Evolutionary conservation across 2,329 filamentous ascomycete species (phyloP).

Genomic region (Penicillium sclerotigenum): DNA sequence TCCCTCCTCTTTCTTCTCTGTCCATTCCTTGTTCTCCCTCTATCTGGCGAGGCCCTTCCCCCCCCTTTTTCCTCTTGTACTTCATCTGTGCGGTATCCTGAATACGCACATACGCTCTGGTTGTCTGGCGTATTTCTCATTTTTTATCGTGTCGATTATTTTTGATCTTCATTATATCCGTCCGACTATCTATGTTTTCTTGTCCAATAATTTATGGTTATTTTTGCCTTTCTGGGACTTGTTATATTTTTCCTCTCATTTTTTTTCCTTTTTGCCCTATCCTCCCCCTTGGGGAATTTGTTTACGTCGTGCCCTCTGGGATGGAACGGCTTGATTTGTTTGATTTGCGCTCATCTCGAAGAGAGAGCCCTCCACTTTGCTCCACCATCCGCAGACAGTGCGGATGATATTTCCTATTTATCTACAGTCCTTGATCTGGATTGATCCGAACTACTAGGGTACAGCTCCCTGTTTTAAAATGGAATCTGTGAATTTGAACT

Average conservation of each 20-base stretch:
- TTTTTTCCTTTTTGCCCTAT: neutral
- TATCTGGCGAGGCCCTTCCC: slow-evolving; percentile 18
- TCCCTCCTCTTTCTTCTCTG: slow-evolving; percentile 10
- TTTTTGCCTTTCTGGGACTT: slow-evolving; percentile 6
- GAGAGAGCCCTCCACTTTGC: slow-evolving; percentile 20
- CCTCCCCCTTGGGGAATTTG: slow-evolving; percentile 6
- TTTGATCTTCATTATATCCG: slow-evolving; percentile 27
- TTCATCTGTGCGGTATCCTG: slow-evolving; percentile 15
- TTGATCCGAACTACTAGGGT: slow-evolving; percentile 13
- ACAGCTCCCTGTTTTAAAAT: slow-evolving; percentile 21
- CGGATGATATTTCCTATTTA: slow-evolving; percentile 20
- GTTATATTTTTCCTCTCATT: neutral
- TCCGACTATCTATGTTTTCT: slow-evolving; percentile 15
- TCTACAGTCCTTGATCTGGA: slow-evolving; percentile 27
- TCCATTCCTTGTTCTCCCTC: slow-evolving; percentile 13
- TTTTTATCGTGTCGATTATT: slow-evolving; percentile 21
- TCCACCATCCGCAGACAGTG: slow-evolving; percentile 13
- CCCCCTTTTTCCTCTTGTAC: neutral
- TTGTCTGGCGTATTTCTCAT: slow-evolving; percentile 19
- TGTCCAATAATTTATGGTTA: slow-evolving; percentile 17
- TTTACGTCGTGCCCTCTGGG: slow-evolving; percentile 23
- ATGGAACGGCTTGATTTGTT: slow-evolving; percentile 19
- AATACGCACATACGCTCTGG: slow-evolving; percentile 15
- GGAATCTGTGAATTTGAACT: slow-evolving; percentile 11
- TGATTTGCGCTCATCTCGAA: slow-evolving; percentile 6